A percentile compares a stretch with the other conserved stretches of the same genome.
Evolutionary conservation across 1,139 yeast species (phyloP).

Genomic region (Taphrina flavorubra): DNA sequence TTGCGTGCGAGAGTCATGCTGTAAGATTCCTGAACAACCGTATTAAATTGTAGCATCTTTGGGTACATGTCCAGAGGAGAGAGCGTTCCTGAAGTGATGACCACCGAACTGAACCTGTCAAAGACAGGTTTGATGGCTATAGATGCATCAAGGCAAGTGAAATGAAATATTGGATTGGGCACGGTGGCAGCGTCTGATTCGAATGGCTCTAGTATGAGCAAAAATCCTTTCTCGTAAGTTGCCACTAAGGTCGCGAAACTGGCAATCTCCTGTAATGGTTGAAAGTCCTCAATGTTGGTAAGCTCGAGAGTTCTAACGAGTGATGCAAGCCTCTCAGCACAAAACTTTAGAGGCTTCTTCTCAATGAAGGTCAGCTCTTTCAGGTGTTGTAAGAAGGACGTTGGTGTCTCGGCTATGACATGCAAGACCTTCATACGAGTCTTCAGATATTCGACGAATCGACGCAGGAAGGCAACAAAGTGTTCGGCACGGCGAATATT

Average conservation of each 20-base stretch:
- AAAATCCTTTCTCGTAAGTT: constrained; percentile 92
- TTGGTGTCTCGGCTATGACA: constrained; percentile 95
- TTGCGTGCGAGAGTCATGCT: constrained; percentile 93
- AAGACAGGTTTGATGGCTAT: constrained; percentile 97
- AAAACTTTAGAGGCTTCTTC: constrained; percentile 84
- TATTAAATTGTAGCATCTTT: constrained; percentile 90
- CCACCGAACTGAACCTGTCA: constrained; percentile 90
- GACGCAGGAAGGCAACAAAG: constrained; percentile 85
- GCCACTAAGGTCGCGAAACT: constrained; percentile 95
- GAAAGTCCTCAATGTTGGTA: constrained; percentile 85
- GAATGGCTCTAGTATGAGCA: constrained; percentile 89
- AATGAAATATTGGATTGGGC: constrained; percentile 94
- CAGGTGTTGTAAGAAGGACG: constrained; percentile 86
- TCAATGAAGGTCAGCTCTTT: constrained; percentile 93
- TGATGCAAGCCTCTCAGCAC: constrained; percentile 87
- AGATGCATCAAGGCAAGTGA: constrained; percentile 95
- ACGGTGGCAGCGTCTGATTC: constrained; percentile 97
- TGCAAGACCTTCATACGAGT: constrained; percentile 97
- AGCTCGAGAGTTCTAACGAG: constrained; percentile 88
- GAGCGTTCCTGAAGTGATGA: constrained; percentile 95
- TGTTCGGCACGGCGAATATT: constrained; percentile 96
- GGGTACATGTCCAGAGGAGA: constrained; percentile 99
- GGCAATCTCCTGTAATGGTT: constrained; percentile 92
- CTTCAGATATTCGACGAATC: constrained; percentile 83
- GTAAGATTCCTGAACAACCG: constrained; percentile 92